These are phyloP conservation scores for Gamsiella multidivaricata DNA, from an alignment of 192 early-diverging fungal species.

Conservation along the genomic window DNA sequence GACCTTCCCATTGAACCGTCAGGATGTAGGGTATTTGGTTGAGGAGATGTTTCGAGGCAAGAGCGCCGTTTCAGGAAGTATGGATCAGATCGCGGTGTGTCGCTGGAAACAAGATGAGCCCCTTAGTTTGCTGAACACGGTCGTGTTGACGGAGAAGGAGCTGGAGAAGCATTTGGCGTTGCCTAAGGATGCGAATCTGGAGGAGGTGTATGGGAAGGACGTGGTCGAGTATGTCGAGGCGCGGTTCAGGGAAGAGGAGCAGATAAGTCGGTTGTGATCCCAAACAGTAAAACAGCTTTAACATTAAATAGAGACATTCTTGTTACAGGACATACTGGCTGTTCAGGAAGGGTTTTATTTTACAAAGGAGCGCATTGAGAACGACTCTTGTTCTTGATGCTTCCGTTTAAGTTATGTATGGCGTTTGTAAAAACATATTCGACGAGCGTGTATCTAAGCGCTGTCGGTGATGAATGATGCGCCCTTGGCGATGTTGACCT, in stretches of 20 bases:
- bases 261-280: slow-evolving; percentile 12
- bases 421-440: too few species aligned
- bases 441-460: too few species aligned
- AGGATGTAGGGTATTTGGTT: slow-evolving; percentile 86
- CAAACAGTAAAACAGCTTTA: too few species aligned
- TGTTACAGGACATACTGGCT: too few species aligned
- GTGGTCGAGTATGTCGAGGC: slow-evolving; percentile 62
- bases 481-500: slow-evolving; percentile 95
- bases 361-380: too few species aligned
- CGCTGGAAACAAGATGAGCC: slow-evolving; percentile 83
- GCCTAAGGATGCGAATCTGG: slow-evolving; percentile 54
- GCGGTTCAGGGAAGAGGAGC: slow-evolving; percentile 61
- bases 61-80: slow-evolving; percentile 78
- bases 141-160: slow-evolving; percentile 87
- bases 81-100: slow-evolving; percentile 75
- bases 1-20: slow-evolving; percentile 65
- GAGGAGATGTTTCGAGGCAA: slow-evolving; percentile 92
- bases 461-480: slow-evolving; percentile 28
- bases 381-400: too few species aligned
- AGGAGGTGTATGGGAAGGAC: slow-evolving; percentile 62
- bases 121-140: slow-evolving; percentile 74
- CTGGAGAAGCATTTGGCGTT: slow-evolving; percentile 71
- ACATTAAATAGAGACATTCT: too few species aligned
- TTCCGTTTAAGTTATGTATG: too few species aligned
- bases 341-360: too few species aligned